Percentiles rank a stretch among this genome's conserved stretches.
Evolutionary conservation across 805 yeast genomes (phyloP).

Genomic region (Candida xiaguanensis): DNA sequence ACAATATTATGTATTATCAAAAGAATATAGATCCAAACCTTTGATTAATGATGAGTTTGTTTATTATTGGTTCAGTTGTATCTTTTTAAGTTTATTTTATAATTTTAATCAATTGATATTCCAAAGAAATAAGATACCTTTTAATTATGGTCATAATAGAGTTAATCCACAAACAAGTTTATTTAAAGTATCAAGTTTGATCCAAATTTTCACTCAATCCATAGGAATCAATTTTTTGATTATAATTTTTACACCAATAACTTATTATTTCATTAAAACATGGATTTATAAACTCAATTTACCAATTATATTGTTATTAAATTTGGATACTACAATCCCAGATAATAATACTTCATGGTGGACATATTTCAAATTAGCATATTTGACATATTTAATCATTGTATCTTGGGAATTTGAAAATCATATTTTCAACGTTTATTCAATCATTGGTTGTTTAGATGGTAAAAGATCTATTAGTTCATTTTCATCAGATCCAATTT

Average conservation of each 20-base stretch:
- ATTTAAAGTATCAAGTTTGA: slow-evolving; percentile 17
- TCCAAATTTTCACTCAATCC: slow-evolving; percentile 35
- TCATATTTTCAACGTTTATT: slow-evolving; percentile 58
- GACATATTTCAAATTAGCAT: slow-evolving; percentile 25
- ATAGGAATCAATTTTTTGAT: slow-evolving; percentile 26
- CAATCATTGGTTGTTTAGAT: slow-evolving; percentile 69
- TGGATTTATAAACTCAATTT: slow-evolving; percentile 35
- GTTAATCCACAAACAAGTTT: slow-evolving; percentile 36
- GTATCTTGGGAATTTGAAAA: slow-evolving; percentile 54
- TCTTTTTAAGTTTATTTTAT: slow-evolving; percentile 42
- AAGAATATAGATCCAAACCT: slow-evolving; percentile 37
- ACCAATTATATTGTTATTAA: slow-evolving; percentile 24
- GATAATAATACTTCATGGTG: slow-evolving; percentile 28
- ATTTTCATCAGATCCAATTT: slow-evolving; percentile 57
- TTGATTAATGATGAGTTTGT: slow-evolving; percentile 42
- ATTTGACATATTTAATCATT: slow-evolving; percentile 31
- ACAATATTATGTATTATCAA: slow-evolving; percentile 30
- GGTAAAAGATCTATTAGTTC: slow-evolving; percentile 59
- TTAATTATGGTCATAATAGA: slow-evolving; percentile 41
- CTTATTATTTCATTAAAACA: slow-evolving; percentile 39
- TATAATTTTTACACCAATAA: slow-evolving; percentile 31
- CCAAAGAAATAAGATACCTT: slow-evolving; percentile 52
- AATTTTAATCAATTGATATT: slow-evolving; percentile 47
- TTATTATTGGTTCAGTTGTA: slow-evolving; percentile 46
- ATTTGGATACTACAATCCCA: slow-evolving; percentile 42